Evolutionary conservation across 2,329 filamentous ascomycete genomes (phyloP).

Genomic region (Xylaria sp.): DNA sequence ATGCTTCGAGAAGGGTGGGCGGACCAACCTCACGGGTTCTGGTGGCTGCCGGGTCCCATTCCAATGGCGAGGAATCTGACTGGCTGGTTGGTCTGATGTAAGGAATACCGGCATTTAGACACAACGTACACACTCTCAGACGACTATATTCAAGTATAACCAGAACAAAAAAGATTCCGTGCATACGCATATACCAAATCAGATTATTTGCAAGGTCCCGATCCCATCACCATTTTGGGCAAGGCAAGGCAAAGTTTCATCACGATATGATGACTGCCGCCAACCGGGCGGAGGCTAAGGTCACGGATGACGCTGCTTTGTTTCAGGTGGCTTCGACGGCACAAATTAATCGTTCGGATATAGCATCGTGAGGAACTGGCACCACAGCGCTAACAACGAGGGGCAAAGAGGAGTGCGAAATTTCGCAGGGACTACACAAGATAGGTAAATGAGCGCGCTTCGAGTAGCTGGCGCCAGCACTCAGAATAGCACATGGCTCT

Average conservation of each 20-base stretch:
- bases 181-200: neutral
- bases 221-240: neutral
- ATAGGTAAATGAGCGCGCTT: slow-evolving; percentile 6
- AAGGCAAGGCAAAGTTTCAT: slow-evolving; percentile 3
- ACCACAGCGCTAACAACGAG: slow-evolving; percentile 13
- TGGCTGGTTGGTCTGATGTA: slow-evolving; percentile 36
- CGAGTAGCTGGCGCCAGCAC: slow-evolving; percentile 37
- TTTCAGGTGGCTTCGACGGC: slow-evolving; percentile 10
- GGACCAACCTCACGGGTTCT: slow-evolving; percentile 37
- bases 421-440: neutral
- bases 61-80: slow-evolving; percentile 35
- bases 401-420: slow-evolving; percentile 10
- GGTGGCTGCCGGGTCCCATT: slow-evolving; percentile 40
- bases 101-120: slow-evolving; percentile 39
- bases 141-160: too few species aligned
- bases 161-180: neutral
- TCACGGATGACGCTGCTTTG: neutral
- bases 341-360: slow-evolving; percentile 9
- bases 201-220: neutral
- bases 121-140: neutral
- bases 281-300: neutral
- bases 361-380: slow-evolving; percentile 8
- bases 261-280: neutral
- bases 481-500: slow-evolving; percentile 27
- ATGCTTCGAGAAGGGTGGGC: slow-evolving; percentile 37